A percentile compares a stretch with the other conserved stretches of the same genome.
phyloP scores from a whole-genome alignment of 2,329 filamentous ascomycete species.

The Exophiala phaeomuriformis region DNA sequence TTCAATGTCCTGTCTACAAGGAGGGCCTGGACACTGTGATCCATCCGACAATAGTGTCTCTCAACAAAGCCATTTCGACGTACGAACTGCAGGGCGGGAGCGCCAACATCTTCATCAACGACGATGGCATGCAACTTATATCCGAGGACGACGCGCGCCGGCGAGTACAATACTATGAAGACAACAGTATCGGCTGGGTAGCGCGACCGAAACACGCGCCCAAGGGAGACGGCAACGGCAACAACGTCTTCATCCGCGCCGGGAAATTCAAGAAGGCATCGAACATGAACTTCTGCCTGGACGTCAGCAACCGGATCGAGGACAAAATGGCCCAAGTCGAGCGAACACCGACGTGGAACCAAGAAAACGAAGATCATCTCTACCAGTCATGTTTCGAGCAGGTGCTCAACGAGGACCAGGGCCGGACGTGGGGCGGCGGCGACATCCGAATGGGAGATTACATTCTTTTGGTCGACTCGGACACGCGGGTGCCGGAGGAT shows the following conservation, averaged over 20 bases:
- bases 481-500: slow-evolving; percentile 61
- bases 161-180: slow-evolving; percentile 43
- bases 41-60: slow-evolving; percentile 48
- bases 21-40: slow-evolving; percentile 67
- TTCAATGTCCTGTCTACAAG: slow-evolving; percentile 85
- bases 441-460: slow-evolving; percentile 80
- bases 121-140: slow-evolving; percentile 36
- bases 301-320: slow-evolving; percentile 56
- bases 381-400: slow-evolving; percentile 47
- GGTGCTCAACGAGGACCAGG: slow-evolving; percentile 48
- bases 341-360: slow-evolving; percentile 27
- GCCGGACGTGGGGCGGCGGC: slow-evolving; percentile 62
- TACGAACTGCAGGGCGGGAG: slow-evolving; percentile 47
- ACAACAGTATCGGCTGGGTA: slow-evolving; percentile 47
- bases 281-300: slow-evolving; percentile 67
- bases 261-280: slow-evolving; percentile 68
- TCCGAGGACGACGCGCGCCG: slow-evolving; percentile 38
- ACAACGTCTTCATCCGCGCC: slow-evolving; percentile 34
- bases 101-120: slow-evolving; percentile 36
- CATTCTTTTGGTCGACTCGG: slow-evolving; percentile 61
- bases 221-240: slow-evolving; percentile 29
- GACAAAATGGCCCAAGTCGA: slow-evolving; percentile 41
- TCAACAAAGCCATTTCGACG: slow-evolving; percentile 52
- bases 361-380: slow-evolving; percentile 36
- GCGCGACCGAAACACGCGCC: slow-evolving; percentile 46